Evolutionary conservation across 768 basidiomycete genomes (phyloP).

Genomic region (Amyloporia xantha): DNA sequence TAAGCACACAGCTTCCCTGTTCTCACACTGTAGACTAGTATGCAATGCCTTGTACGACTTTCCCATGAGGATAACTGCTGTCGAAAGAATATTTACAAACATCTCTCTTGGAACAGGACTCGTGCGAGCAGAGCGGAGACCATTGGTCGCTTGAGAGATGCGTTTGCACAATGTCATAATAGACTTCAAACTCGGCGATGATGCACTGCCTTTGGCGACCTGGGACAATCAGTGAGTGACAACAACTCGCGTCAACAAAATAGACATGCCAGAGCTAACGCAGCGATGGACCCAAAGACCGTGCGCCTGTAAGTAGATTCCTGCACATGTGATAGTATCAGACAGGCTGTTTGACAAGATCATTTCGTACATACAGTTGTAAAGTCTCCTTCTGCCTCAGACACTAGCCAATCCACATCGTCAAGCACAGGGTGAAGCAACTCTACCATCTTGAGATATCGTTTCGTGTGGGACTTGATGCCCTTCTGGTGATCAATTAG

Average conservation of each 20-base stretch:
- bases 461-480: neutral
- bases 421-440: neutral
- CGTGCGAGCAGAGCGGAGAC: too few relatives aligned
- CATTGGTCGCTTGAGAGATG: too few relatives aligned
- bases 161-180: too few relatives aligned
- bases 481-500: too few relatives aligned
- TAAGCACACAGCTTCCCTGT: neutral
- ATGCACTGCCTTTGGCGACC: neutral
- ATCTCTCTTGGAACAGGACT: too few relatives aligned
- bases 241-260: neutral
- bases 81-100: neutral
- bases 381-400: neutral
- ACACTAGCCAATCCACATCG: neutral
- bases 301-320: neutral
- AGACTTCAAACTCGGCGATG: too few relatives aligned
- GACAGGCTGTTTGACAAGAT: neutral
- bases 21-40: neutral
- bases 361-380: neutral
- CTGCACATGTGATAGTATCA: too few relatives aligned
- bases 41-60: neutral
- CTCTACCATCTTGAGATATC: neutral
- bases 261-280: neutral
- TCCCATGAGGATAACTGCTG: neutral
- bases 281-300: neutral
- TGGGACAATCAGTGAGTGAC: neutral